phyloP scores from a whole-genome alignment of 2,329 filamentous ascomycete genomes.

The Zymoseptoria tritici region DNA sequence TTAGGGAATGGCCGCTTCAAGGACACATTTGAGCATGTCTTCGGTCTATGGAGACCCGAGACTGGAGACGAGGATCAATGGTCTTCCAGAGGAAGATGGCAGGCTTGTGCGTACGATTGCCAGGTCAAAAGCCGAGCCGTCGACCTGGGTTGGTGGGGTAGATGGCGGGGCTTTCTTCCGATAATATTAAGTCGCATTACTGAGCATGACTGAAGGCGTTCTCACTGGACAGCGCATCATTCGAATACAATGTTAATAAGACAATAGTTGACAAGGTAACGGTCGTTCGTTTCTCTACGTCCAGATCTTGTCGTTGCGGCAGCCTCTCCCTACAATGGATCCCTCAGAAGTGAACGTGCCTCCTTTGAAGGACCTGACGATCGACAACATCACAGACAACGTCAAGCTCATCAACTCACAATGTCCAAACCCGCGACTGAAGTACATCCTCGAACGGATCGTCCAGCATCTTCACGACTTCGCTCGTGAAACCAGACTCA shows the following conservation, averaged over 20 bases:
- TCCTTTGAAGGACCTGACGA: constrained; percentile 61
- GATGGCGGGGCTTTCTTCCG: background rate
- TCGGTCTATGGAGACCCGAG: background rate
- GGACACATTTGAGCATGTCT: background rate
- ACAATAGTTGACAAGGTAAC: background rate
- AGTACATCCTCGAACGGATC: constrained; percentile 64
- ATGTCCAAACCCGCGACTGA: constrained; percentile 56
- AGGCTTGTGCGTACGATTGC: background rate
- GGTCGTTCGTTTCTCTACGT: background rate
- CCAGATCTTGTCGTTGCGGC: background rate
- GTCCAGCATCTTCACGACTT: constrained; percentile 77
- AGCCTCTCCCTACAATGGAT: constrained; percentile 31
- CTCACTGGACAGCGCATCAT: background rate
- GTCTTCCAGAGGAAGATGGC: background rate
- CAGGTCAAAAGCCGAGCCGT: background rate
- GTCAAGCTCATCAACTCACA: constrained; percentile 67
- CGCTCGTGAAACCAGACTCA: constrained; percentile 68
- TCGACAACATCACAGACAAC: constrained; percentile 74
- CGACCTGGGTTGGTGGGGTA: background rate
- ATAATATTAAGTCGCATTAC: background rate
- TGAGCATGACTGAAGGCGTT: background rate
- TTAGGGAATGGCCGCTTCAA: background rate
- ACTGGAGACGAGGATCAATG: background rate
- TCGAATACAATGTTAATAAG: background rate
- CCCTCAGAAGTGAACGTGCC: constrained; percentile 41